Evolutionary conservation across 441 rosid genomes (phyloP), one percentile per base, ranked within the genome.

Genomic region (Populus hybrid): DNA sequence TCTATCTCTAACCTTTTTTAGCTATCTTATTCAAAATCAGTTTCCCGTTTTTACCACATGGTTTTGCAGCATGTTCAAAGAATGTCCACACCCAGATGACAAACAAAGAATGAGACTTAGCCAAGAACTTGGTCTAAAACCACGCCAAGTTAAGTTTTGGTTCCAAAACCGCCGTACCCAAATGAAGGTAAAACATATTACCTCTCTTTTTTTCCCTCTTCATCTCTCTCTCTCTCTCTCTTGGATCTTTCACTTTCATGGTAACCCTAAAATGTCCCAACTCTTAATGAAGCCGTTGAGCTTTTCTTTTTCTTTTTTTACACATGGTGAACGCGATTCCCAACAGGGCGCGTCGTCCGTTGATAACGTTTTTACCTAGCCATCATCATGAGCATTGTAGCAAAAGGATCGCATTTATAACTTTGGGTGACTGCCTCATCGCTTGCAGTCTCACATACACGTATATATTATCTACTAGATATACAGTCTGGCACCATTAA

Each of bases 71-170:
- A 72, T 92, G 89, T 95, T 95, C 57, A 95, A 90, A 84, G 94
- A 91, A 81, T 92, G 91, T 64, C 98, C 92, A 11, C 98, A 95
- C 79, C 98, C 98, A n/a, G 98, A 95, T 69, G 97, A 95, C 83
- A 93, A 95, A 80, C 98, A 93, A 81, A 90, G 97, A 84, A 80
- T 84, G 88, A 90, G 83, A 83, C 84, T 95, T 66, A 93, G 98
- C 84, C 89, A 88, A 59, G 98, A 95, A 2, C 93, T 95, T 32
- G 96, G 97, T 23, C 91, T 95, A 50, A 95, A 91, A 82, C 97
- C 98, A 59, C 92, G 98, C 65, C 98, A 95, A 86, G 98, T 95
- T 82, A 95, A 95, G 90, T 95, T 95, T 80, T 93, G 98, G 98
- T 95, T 93, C 84, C 98, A 95, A 85, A 95, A 93, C 82, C 91